Base-by-base conservation (phyloP, 2,329 filamentous ascomycete species). In the Cladosporium sp. region DNA sequence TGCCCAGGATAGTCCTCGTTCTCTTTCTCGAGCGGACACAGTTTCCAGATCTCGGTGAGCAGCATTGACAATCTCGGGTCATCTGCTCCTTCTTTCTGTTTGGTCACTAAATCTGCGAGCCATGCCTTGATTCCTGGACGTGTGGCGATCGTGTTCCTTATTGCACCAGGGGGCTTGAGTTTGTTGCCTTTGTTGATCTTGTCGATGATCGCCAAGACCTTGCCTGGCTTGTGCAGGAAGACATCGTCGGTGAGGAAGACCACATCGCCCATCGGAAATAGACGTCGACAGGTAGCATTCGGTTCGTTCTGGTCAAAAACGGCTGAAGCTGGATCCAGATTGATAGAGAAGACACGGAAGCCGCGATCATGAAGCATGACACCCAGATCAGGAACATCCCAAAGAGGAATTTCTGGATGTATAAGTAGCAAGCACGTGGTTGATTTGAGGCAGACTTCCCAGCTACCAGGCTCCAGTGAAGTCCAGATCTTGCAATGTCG, bases 221-320 rank as follows among this genome's bases (percentile, higher is more conserved):
- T 68, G 57, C 73, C 71, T 4, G 80, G 80, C 55, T 77, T 68
- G 52, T 78, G 67, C n/a, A 75, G 69, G 52, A 82, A 79, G 1
- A 81, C 74, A 32, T 82, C 78, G 47, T 82, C 80, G 1, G 80
- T 81, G 18, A 82, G 78, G 68, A 80, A 79, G 12, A 78, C 75
- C 6, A 80, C 74, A 7, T 73, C 74, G 6, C 80, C 80, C 28
- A 72, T 68, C 0, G 79, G 78, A 54, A 82, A 81, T 67, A 76
- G 58, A 66, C 75, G 66, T 70, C 74, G 66, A 65, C 69, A 72
- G 4, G 66, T 66, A 10, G 70, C 72, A 5, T 44, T 52, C 5
- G 70, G 64, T 12, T 70, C 66, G 14, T 66, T 32, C 12, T 74
- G 70, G 41, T 69, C 59, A 1, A 55, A 12, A 15, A 44, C 68